These are phyloP conservation scores for Termitomyces sp. DNA, from an alignment of 768 basidiomycete species.

Conservation along the genomic window DNA sequence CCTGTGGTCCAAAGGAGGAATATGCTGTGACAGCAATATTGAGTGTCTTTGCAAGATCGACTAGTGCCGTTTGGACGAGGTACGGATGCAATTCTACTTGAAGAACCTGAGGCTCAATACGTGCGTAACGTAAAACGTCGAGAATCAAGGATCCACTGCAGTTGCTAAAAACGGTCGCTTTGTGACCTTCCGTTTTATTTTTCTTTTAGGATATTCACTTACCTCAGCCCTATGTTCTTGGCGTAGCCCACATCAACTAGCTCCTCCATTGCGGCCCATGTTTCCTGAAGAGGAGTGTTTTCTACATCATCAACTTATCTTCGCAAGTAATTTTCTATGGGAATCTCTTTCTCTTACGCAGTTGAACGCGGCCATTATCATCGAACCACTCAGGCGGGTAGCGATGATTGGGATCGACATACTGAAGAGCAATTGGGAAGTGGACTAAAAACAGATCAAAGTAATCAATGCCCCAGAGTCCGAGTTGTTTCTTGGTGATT, in stretches of 20 bases:
- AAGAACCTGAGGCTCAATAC: slow-evolving; percentile 61
- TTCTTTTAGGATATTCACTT: not conserved
- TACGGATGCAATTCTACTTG: slow-evolving; percentile 73
- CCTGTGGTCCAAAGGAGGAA: slow-evolving; percentile 40
- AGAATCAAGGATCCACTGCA: slow-evolving; percentile 64
- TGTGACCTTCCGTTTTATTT: not conserved
- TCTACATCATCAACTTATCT: slow-evolving; percentile 24
- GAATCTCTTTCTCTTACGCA: slow-evolving; percentile 33
- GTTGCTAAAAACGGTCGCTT: slow-evolving; percentile 43
- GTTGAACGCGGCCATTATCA: slow-evolving; percentile 63
- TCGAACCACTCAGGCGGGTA: slow-evolving; percentile 85
- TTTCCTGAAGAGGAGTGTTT: slow-evolving; percentile 71
- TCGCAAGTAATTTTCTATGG: not conserved
- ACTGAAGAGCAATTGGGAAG: slow-evolving; percentile 79
- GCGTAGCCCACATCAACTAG: slow-evolving; percentile 64
- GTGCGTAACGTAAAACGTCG: slow-evolving; percentile 77
- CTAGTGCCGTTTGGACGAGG: slow-evolving; percentile 53
- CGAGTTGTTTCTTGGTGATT: slow-evolving; percentile 57
- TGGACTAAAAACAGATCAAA: slow-evolving; percentile 81
- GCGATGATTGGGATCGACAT: slow-evolving; percentile 68
- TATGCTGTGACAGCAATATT: slow-evolving; percentile 65
- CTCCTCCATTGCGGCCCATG: slow-evolving; percentile 79
- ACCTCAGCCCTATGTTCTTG: slow-evolving; percentile 80
- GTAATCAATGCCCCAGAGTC: slow-evolving; percentile 79
- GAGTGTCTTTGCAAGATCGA: slow-evolving; percentile 46